Evolutionary conservation across 2,329 filamentous ascomycete genomes (phyloP), one percentile per base, ranked within the genome.

Genomic region (Penicillium sp.): DNA sequence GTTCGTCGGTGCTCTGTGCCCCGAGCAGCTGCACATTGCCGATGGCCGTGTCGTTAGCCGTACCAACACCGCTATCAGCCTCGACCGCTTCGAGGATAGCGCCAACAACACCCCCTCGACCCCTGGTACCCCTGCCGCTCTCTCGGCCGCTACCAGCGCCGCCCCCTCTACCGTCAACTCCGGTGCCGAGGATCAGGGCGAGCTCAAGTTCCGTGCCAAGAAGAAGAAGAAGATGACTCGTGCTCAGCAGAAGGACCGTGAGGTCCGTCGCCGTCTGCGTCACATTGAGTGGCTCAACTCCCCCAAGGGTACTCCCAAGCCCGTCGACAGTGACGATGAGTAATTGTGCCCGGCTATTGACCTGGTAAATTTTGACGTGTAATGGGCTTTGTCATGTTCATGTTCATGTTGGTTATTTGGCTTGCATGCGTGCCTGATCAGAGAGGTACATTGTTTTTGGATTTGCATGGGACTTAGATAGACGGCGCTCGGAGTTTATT

Each of bases 181-280:
- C 49, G 92, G 91, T n/a, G 85, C 82, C 1, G 93, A 97, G 76
- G 92, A 94, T 66, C 86, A 85, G 57, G 81, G 78, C 69, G 74
- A 88, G 57, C 84, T 99, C 82, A 93, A 95, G 79, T 99, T 99
- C 86, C 86, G 83, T 76, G 75, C 76, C 33, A 94, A 92, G 84
- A 88, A 88, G 79, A 97, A 97, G 91, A 96, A 93, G 86, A 99
- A 99, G 90, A 85, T 94, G 85, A 99, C 94, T 54, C 90, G 95
- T 81, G 92, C 92, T 77, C 92, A 99, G 76, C 66, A 92, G 72
- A 99, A 99, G 84, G 94, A 99, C 75, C 83, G 89, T 20, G 93
- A 97, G 77, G 89, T 89, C 42, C 84, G 95, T 61, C 85, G 93
- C 64, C 84, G 94, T 66, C 80, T 97, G 75, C 86, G 94, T 67